phyloP scores from a whole-genome alignment of 1,139 yeast species.

The Nadsonia commutata region DNA sequence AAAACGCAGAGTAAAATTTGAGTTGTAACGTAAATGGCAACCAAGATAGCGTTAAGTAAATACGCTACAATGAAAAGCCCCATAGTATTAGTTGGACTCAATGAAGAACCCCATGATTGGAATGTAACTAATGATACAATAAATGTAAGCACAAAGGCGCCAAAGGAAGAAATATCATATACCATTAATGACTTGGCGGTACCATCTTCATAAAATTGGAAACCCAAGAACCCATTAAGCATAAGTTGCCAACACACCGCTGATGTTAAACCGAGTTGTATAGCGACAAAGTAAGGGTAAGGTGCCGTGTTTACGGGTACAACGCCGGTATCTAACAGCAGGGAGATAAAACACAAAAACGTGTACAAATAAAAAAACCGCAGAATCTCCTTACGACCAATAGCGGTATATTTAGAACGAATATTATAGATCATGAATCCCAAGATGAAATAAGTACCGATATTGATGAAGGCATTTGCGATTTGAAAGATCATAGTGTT shows the following conservation, averaged over 20 bases:
- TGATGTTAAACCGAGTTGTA: slow-evolving; percentile 61
- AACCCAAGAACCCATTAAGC: slow-evolving; percentile 65
- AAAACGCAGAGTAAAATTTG: slow-evolving; percentile 59
- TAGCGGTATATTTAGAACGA: slow-evolving; percentile 78
- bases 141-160: slow-evolving; percentile 50
- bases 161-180: slow-evolving; percentile 33
- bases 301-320: slow-evolving; percentile 68
- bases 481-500: slow-evolving; percentile 83
- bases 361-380: slow-evolving; percentile 51
- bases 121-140: slow-evolving; percentile 58
- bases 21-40: slow-evolving; percentile 48
- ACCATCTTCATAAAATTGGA: slow-evolving; percentile 92
- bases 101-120: slow-evolving; percentile 37
- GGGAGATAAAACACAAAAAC: slow-evolving; percentile 43
- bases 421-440: slow-evolving; percentile 67
- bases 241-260: slow-evolving; percentile 56
- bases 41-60: slow-evolving; percentile 51
- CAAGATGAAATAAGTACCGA: slow-evolving; percentile 52
- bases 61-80: slow-evolving; percentile 58
- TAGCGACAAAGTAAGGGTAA: slow-evolving; percentile 70
- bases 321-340: slow-evolving; percentile 85
- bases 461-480: slow-evolving; percentile 79
- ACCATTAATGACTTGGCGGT: slow-evolving; percentile 47
- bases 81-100: slow-evolving; percentile 35
- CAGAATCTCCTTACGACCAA: slow-evolving; percentile 78